These are phyloP conservation scores for Globisporangium middletonii DNA, from an alignment of 352 stramenopile species.

Conservation along the genomic window DNA sequence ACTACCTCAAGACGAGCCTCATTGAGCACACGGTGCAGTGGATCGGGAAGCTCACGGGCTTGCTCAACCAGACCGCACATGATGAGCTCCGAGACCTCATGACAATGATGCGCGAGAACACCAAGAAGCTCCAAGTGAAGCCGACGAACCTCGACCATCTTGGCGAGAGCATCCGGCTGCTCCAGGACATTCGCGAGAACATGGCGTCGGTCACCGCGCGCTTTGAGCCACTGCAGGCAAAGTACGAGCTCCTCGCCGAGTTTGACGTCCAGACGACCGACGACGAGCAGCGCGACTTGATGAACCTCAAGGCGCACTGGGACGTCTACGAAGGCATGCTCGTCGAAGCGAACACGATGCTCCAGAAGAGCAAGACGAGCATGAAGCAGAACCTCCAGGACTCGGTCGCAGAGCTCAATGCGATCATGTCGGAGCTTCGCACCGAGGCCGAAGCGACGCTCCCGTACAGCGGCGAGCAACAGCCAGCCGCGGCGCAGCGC, in stretches of 20 bases:
- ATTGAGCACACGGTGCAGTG: conserved; percentile 92
- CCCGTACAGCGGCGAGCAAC: conserved; percentile 66
- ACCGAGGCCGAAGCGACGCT: conserved; percentile 67
- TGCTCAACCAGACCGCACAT: conserved; percentile 90
- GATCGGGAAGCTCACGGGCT: conserved; percentile 89
- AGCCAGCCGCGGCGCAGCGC: conserved; percentile 39
- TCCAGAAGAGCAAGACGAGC: conserved; percentile 92
- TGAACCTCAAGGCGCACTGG: conserved; percentile 70
- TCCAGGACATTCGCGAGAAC: conserved; percentile 86
- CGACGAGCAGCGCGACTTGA: conserved; percentile 74
- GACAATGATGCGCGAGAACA: conserved; percentile 86
- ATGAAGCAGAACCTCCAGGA: conserved; percentile 95
- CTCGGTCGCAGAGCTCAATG: conserved; percentile 82
- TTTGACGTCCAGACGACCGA: conserved; percentile 89
- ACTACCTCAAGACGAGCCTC: conserved; percentile 88
- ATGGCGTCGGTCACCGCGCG: conserved; percentile 57
- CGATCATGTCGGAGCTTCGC: conserved; percentile 76
- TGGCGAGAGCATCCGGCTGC: conserved; percentile 85
- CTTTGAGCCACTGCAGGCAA: conserved; percentile 82
- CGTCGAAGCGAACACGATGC: conserved; percentile 79
- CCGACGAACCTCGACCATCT: conserved; percentile 89
- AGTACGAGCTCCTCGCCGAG: conserved; percentile 82
- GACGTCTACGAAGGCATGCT: conserved; percentile 83
- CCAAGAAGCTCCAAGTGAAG: conserved; percentile 74
- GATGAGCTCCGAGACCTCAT: conserved; percentile 86